Evolutionary conservation across 106 monocot species (phyloP), one percentile per base, ranked within the genome.

Genomic region (Gastrodia elata): DNA sequence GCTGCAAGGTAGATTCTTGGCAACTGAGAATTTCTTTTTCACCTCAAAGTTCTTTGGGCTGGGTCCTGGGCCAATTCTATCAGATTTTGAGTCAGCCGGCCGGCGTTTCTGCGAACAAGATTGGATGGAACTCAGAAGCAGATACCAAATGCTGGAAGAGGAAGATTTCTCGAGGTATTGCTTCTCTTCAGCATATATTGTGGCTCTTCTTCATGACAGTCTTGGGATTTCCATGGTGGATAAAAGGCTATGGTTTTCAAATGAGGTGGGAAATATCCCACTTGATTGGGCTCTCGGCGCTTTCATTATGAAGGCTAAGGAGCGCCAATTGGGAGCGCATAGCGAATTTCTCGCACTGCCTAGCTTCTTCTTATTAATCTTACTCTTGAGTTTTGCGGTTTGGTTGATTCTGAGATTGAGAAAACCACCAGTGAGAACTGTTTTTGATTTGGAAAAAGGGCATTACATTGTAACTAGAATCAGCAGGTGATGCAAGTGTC

Each of bases 151-250:
- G 71, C 22, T 74, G 9, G 48, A 71, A 0, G 89, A 85, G 15
- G 89, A 84, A 68, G 87, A 85, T 71, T 73, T 92, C 26, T 71
- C 79, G 64, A 87, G 70, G 6, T 95, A 92, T 77, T 95, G 95
- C 77, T 95, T 95, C 78, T 95, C 95, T 71, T 84, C 92, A 71
- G 95, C 95, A 59, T 95, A 95, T 61, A 92, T 95, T 65, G 92
- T 95, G 39, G 92, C 95, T 49, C 83, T 95, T 48, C 79, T 95
- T 32, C 89, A 95, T 52, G 89, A 92, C 75, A 79, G 82, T 77
- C 88, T 95, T 81, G 85, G 89, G 39, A 76, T 95, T 61, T 41
- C 89, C 26, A 73, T 95, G 82, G 79, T 83, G 28, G 89, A 89
- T 68, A 68, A 70, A 55, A 92, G 95, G 89, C 80, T 96, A 74